Evolutionary conservation across 2,329 filamentous ascomycete species (phyloP).

Genomic region (Fusarium globosum): DNA sequence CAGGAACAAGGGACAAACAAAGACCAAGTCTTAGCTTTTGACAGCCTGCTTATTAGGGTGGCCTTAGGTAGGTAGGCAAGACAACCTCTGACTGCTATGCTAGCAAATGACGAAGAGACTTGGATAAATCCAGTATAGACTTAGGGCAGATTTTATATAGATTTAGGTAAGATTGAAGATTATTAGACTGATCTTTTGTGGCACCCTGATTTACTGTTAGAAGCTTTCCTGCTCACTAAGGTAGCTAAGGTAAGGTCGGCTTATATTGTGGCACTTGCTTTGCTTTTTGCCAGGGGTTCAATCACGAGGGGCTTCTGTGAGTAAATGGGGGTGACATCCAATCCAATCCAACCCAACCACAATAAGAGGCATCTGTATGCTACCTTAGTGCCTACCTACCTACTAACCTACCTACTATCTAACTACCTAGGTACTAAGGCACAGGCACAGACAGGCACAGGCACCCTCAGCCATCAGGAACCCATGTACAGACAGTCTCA

Average conservation of each 20-base stretch:
- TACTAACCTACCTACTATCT: too few species aligned
- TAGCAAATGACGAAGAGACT: neutral
- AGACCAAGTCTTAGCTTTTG: conserved; percentile 12
- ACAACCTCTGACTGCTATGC: neutral
- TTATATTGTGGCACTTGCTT: neutral
- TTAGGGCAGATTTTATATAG: neutral
- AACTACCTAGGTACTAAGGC: neutral
- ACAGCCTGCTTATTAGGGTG: neutral
- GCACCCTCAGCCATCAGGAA: neutral
- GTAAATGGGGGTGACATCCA: neutral
- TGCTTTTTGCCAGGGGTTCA: conserved; percentile 14
- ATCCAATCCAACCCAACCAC: neutral
- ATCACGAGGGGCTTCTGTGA: conserved; percentile 16
- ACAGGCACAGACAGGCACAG: conserved; percentile 10
- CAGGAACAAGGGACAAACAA: conserved; percentile 38
- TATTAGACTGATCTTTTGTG: neutral
- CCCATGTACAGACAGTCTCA: neutral
- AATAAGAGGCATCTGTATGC: neutral
- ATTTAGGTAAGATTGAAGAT: neutral
- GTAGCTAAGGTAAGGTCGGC: neutral
- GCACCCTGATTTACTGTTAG: neutral
- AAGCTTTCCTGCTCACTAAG: neutral
- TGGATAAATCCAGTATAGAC: neutral
- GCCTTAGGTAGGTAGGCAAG: neutral
- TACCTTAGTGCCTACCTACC: too few species aligned